Evolutionary conservation across 2,329 filamentous ascomycete genomes (phyloP).

Genomic region (Sclerotinia trifoliorum): DNA sequence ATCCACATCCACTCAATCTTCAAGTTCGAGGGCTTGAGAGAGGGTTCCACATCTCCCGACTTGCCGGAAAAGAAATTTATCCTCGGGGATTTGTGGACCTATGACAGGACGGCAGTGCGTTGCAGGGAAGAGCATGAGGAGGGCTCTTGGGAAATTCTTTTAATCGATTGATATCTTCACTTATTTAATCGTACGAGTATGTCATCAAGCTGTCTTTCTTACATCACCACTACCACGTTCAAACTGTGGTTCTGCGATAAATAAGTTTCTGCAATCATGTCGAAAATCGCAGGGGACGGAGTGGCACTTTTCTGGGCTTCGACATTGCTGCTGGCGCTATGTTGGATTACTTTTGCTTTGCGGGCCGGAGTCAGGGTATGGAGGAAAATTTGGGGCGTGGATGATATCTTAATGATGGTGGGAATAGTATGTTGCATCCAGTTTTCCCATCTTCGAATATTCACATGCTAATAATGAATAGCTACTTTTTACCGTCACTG

Average conservation of each 20-base stretch:
- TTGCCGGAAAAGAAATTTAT: too few species aligned
- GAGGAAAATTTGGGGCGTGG: slow-evolving; percentile 35
- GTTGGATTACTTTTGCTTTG: slow-evolving; percentile 33
- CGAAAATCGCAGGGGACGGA: slow-evolving; percentile 34
- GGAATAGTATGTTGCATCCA: slow-evolving; percentile 33
- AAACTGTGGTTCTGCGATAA: not conserved
- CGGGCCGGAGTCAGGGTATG: slow-evolving; percentile 34
- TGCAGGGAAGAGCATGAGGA: not conserved
- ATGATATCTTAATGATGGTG: slow-evolving; percentile 35
- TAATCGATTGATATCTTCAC: not conserved
- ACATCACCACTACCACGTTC: not conserved
- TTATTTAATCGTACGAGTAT: not conserved
- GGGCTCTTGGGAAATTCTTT: not conserved
- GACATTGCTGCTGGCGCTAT: slow-evolving; percentile 31
- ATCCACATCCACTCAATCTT: too few species aligned
- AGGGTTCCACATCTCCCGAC: too few species aligned
- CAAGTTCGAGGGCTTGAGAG: too few species aligned
- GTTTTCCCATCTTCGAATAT: not conserved
- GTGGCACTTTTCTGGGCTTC: slow-evolving; percentile 34
- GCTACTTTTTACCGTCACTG: slow-evolving; percentile 17
- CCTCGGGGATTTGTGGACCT: not conserved
- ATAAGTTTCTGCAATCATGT: slow-evolving; percentile 27
- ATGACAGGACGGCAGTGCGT: not conserved
- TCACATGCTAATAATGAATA: not conserved
- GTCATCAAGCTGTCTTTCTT: not conserved